A percentile compares a stretch with the other conserved stretches of the same genome.
Conservation (phyloP, 352 stramenopile species). For the Phytopythium litorale region DNA sequence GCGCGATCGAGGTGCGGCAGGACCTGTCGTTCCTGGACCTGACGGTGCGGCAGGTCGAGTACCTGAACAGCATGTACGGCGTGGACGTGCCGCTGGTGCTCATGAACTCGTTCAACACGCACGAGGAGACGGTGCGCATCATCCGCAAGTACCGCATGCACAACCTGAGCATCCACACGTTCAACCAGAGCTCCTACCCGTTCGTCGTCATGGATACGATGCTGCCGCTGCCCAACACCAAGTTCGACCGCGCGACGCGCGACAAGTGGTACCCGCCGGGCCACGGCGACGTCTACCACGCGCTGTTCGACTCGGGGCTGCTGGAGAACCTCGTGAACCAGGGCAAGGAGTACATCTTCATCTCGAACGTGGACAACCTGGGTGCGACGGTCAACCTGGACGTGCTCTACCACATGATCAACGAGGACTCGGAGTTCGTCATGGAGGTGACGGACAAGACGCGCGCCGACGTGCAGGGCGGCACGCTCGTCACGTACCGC, state of each 20-base stretch:
- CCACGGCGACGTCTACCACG: conserved; percentile 99
- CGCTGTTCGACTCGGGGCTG: conserved; percentile 95
- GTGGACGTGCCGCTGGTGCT: conserved; percentile 98
- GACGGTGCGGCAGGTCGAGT: conserved; percentile 97
- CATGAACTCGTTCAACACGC: conserved; percentile 99
- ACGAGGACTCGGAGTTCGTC: conserved; percentile 95
- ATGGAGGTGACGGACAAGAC: conserved; percentile 98
- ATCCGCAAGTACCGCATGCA: conserved; percentile 96
- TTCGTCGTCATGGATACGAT: conserved; percentile 90
- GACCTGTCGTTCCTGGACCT: conserved; percentile 97
- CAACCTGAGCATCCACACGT: conserved; percentile 94
- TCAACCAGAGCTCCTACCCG: conserved; percentile 93
- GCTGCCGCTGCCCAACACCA: conserved; percentile 82
- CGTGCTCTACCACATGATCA: conserved; percentile 99
- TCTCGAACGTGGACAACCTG: conserved; percentile 99
- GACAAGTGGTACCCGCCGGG: conserved; percentile 96
- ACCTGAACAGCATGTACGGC: conserved; percentile 89
- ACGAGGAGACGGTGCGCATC: conserved; percentile 97
- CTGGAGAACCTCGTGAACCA: conserved; percentile 94
- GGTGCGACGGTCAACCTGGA: conserved; percentile 96
- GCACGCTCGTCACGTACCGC: conserved; percentile 88
- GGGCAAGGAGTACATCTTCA: conserved; percentile 99
- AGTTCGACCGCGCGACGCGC: conserved; percentile 74
- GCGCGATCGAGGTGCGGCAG: conserved; percentile 91
- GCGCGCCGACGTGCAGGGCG: conserved; percentile 89